Evolutionary conservation across 768 basidiomycete species (phyloP).

Genomic region (Boletales sp.): DNA sequence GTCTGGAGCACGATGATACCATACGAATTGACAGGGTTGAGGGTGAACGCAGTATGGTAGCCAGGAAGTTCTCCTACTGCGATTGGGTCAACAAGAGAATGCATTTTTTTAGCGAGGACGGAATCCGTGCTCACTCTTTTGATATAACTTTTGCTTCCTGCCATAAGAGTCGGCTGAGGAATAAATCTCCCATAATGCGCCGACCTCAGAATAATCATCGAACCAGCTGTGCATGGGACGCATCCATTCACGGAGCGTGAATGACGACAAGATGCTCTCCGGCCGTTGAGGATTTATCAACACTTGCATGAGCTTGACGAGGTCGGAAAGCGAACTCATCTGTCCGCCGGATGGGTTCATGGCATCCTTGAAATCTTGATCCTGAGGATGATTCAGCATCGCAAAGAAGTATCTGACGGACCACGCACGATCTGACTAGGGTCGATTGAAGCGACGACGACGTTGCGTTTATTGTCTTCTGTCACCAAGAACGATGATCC

Average conservation of each 20-base stretch:
- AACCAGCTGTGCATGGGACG: slow-evolving; percentile 39
- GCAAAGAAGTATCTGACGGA: not conserved
- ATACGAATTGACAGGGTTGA: slow-evolving; percentile 39
- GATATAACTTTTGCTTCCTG: slow-evolving; percentile 33
- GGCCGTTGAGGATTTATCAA: slow-evolving; percentile 40
- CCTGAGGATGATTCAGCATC: slow-evolving; percentile 23
- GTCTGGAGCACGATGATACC: slow-evolving; percentile 41
- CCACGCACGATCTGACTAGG: slow-evolving; percentile 34
- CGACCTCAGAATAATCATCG: slow-evolving; percentile 35
- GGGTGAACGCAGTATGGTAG: slow-evolving; percentile 37
- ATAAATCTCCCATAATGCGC: slow-evolving; percentile 43
- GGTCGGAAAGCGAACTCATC: slow-evolving; percentile 47
- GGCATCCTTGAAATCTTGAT: slow-evolving; percentile 36
- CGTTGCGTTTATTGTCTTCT: slow-evolving; percentile 28
- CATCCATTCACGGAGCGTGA: slow-evolving; percentile 41
- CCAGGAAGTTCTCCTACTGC: slow-evolving; percentile 39
- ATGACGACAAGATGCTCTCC: slow-evolving; percentile 32
- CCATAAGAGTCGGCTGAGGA: slow-evolving; percentile 28
- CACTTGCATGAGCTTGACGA: slow-evolving; percentile 40
- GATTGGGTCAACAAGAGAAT: not conserved
- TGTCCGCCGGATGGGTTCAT: slow-evolving; percentile 48
- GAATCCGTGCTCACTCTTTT: not conserved
- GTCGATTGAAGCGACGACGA: slow-evolving; percentile 39
- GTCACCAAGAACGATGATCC: slow-evolving; percentile 41
- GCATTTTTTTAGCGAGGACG: no score